Conservation (phyloP, 441 rosid species). For the Euphorbia corollata region DNA sequence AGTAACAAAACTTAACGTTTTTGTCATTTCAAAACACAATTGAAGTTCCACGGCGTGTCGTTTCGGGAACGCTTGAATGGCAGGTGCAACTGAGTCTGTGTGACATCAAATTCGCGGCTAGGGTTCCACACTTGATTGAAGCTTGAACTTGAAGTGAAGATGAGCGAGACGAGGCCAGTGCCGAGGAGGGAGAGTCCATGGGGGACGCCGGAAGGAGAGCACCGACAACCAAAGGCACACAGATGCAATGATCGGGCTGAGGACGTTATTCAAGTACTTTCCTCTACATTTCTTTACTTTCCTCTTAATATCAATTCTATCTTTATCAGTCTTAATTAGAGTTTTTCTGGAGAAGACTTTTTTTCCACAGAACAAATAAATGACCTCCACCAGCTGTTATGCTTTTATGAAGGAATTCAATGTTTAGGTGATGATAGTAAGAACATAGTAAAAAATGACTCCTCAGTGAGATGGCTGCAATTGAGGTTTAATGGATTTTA, state of each 20-base stretch:
- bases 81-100: background rate
- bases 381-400: background rate
- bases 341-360: background rate
- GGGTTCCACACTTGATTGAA: background rate
- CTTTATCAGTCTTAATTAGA: background rate
- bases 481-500: background rate
- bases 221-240: constrained; percentile 83
- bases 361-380: background rate
- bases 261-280: constrained; percentile 72
- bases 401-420: background rate
- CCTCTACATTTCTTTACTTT: background rate
- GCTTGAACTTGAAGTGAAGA: constrained; percentile 17
- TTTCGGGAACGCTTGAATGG: background rate
- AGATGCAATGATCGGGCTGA: constrained; percentile 98
- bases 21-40: background rate
- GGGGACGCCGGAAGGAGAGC: constrained; percentile 73
- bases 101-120: background rate
- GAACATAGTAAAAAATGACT: background rate
- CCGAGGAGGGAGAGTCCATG: constrained; percentile 96
- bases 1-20: background rate
- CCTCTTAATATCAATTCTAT: background rate
- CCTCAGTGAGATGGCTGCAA: background rate
- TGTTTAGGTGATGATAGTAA: background rate
- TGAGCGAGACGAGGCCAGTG: constrained; percentile 91
- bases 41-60: background rate